Base-by-base conservation (phyloP, 2,329 filamentous ascomycete genomes). In the Phaeosphaeriaceae sp. region DNA sequence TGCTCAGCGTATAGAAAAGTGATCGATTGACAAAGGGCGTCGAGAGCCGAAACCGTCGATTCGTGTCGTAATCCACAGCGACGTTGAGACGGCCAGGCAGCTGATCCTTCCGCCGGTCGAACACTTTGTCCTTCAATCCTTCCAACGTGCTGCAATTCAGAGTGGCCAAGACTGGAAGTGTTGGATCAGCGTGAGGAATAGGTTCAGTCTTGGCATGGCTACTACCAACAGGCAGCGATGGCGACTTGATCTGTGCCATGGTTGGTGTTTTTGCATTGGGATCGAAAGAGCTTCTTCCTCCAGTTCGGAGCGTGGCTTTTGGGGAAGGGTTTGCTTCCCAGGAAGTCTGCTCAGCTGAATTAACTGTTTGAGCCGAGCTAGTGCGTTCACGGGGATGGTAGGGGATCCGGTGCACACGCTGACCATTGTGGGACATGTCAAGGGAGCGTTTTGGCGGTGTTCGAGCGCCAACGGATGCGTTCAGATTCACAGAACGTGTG, bases 1-100 rank as follows among this genome's bases (percentile, higher is more conserved):
- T 60, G 47, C 73, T 72, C 4, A 78, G 54, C 2, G 66, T 68
- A 53, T 72, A 74, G 60, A 75, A 78, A 19, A 78, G 33, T 1
- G 75, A 77, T 25, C 71, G 64, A 46, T 76, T 70, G 36, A 76
- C 67, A 52, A 72, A 71, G 0, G 66, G 58, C 36, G 61, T 67
- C 0, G 65, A 49, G 11, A 55, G 65, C 20, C 56, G 59, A 47
- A 62, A 65, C 13, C 53, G 57, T 15, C 48, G 52, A 54, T 58
- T 60, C 11, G 57, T 40, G n/a, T 69, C 63, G 27, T 64, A 68
- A 24, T 70, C 64, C 2, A 73, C 61, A 21, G 59, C 48, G 42
- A 62, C 62, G 25, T 54, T 63, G 40, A 62, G 60, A 21, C 65
- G 57, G 13, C 60, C 53, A 40, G 51, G 47, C 10, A 11, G 33